These are phyloP conservation scores for Arxiozyma heterogenica DNA, from an alignment of 1,139 yeast species.

Conservation along the genomic window DNA sequence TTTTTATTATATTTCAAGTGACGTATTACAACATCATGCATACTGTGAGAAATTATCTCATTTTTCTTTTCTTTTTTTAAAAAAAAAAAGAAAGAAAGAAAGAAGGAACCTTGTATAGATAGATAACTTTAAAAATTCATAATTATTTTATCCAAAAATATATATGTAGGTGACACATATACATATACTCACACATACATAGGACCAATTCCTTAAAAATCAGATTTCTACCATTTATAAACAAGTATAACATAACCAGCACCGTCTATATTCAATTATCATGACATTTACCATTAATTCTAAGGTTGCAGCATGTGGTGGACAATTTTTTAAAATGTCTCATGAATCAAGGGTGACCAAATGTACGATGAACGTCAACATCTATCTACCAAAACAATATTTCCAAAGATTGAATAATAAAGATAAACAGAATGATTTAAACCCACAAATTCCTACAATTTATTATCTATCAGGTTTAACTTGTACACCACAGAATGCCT, in stretches of 20 bases:
- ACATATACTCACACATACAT: too few species aligned
- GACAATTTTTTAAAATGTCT: slow-evolving; percentile 61
- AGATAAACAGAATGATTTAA: slow-evolving; percentile 5
- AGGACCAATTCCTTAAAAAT: not conserved
- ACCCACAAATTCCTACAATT: slow-evolving; percentile 53
- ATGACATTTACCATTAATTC: slow-evolving; percentile 41
- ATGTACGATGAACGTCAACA: slow-evolving; percentile 73
- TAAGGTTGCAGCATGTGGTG: slow-evolving; percentile 63
- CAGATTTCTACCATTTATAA: not conserved
- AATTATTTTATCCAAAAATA: too few species aligned
- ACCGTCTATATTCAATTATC: not conserved
- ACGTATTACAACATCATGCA: too few species aligned
- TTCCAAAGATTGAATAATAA: slow-evolving; percentile 13
- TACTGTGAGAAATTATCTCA: too few species aligned
- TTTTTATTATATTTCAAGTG: too few species aligned
- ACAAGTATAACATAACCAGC: not conserved
- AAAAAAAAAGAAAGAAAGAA: too few species aligned
- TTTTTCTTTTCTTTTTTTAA: too few species aligned
- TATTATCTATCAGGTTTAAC: slow-evolving; percentile 83
- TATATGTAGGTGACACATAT: too few species aligned
- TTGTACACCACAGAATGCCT: slow-evolving; percentile 87
- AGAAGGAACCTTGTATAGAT: too few species aligned
- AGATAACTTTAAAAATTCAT: too few species aligned
- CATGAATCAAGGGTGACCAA: slow-evolving; percentile 62
- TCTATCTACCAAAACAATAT: slow-evolving; percentile 62